These are phyloP conservation scores for Cyclotella sp. DNA, from an alignment of 108 stramenopile genomes.

Conservation along the genomic window DNA sequence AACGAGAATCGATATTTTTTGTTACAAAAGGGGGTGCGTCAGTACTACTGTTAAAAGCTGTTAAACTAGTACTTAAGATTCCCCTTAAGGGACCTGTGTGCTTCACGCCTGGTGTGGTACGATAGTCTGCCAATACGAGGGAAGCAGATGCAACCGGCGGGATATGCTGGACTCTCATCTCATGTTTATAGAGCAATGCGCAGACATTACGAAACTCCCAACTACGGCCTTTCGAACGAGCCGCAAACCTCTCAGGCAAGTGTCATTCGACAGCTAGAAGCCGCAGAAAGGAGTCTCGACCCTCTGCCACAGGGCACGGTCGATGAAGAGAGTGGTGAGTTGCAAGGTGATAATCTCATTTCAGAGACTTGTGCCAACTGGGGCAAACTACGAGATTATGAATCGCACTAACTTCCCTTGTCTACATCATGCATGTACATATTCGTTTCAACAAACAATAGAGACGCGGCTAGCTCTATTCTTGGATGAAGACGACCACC, in stretches of 20 bases:
- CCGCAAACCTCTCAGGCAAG: neutral
- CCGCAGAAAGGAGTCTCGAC: neutral
- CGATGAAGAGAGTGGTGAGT: slow-evolving; percentile 17
- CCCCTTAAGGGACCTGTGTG: too few relatives aligned
- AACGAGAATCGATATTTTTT: too few relatives aligned
- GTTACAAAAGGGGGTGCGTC: too few relatives aligned
- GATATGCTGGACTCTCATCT: too few relatives aligned
- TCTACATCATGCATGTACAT: neutral
- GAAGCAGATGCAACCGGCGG: too few relatives aligned
- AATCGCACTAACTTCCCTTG: neutral
- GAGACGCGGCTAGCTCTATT: slow-evolving; percentile 50
- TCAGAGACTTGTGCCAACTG: neutral
- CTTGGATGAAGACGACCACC: slow-evolving; percentile 75
- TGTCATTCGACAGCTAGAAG: neutral
- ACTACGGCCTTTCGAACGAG: slow-evolving; percentile 3
- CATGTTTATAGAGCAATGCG: neutral
- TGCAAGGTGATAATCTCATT: neutral
- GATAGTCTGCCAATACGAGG: too few relatives aligned
- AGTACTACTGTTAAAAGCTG: too few relatives aligned
- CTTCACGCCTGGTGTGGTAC: too few relatives aligned
- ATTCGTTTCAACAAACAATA: neutral
- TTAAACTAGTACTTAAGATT: too few relatives aligned
- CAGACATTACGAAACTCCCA: neutral
- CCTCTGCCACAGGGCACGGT: neutral
- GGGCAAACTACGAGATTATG: too few relatives aligned